A percentile compares a stretch with the other conserved stretches of the same genome.
phyloP scores from a whole-genome alignment of 1,284 basidiomycete genomes.

The Trichosporon ovoides region DNA sequence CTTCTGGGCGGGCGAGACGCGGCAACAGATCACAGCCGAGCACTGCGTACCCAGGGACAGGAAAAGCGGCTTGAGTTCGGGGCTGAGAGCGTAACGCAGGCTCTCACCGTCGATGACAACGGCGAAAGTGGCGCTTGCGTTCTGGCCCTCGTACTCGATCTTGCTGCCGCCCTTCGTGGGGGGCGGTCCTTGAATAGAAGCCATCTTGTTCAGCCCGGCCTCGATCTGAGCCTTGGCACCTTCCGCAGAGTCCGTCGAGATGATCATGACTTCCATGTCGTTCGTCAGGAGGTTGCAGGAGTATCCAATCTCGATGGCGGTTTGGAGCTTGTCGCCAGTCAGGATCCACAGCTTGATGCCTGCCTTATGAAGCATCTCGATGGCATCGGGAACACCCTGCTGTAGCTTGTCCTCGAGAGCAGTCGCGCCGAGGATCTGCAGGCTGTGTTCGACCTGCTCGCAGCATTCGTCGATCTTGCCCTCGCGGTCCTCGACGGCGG shows the following conservation, averaged over 20 bases:
- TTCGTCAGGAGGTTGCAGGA: constrained; percentile 86
- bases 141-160: constrained; percentile 32
- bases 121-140: constrained; percentile 60
- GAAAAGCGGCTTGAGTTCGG: constrained; percentile 76
- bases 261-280: constrained; percentile 89
- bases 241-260: constrained; percentile 74
- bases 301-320: constrained; percentile 94
- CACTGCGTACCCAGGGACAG: constrained; percentile 90
- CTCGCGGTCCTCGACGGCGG: constrained; percentile 71
- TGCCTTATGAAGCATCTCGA: constrained; percentile 82
- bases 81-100: constrained; percentile 70
- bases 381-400: constrained; percentile 92
- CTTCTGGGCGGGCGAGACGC: constrained; percentile 94
- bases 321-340: constrained; percentile 90
- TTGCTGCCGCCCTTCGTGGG: constrained; percentile 25
- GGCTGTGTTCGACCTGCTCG: constrained; percentile 73
- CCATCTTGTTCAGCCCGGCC: constrained; percentile 89
- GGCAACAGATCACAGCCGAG: constrained; percentile 94
- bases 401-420: constrained; percentile 96
- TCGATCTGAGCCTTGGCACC: constrained; percentile 81
- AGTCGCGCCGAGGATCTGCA: constrained; percentile 84
- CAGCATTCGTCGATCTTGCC: constrained; percentile 84
- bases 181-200: constrained; percentile 61
- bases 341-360: constrained; percentile 88
- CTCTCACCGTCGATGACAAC: constrained; percentile 97